Base-by-base conservation (phyloP, 352 stramenopile species). In the Hyaloperonospora brassicae region DNA sequence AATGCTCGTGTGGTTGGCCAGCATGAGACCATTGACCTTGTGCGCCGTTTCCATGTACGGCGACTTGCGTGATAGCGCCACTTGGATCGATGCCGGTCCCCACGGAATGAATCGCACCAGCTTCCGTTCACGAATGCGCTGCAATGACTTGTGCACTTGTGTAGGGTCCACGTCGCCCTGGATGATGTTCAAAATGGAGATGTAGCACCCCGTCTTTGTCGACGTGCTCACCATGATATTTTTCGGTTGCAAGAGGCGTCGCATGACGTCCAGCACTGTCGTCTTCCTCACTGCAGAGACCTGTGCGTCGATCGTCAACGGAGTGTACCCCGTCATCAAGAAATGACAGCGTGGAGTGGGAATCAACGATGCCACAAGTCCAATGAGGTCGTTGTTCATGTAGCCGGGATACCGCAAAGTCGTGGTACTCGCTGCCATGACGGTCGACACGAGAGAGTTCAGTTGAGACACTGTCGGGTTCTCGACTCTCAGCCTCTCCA, bases 301-400 rank as follows among this genome's bases (percentile, higher is more conserved):
- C 66, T 96, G 86, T 1, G 84, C 73, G 52, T 97, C 88, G 61
- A 98, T 87, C 23, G 93, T 95, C 5, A 99, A 77, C 17, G 97
- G 97, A n/a, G 97, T 99, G 74, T 99, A 99, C 4, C 96, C 96
- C 10, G 97, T 98, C 94, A 99, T 99, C 35, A 99, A 82, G 65
- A 99, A 99, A 62, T 99, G 97, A 64, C 96, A 98, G n/a, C 97
- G 76, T 9, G 97, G 97, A 9, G 97, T 99, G 13, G 97, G 97
- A 55, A 99, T 98, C 10, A 99, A 68, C 34, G 88, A 98, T 35
- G 97, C 96, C 31, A 99, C 79, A 5, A 99, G 75, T 5, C 97
- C 96, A 67, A 99, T 98, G 12, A 99, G 82, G 76, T 99, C 97
- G 72, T 99, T 99, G 80, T 99, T 99, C 94, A 99, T 99, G 69